Base-by-base conservation (phyloP, 148 eudicot species). In the Spergularia bocconei region DNA sequence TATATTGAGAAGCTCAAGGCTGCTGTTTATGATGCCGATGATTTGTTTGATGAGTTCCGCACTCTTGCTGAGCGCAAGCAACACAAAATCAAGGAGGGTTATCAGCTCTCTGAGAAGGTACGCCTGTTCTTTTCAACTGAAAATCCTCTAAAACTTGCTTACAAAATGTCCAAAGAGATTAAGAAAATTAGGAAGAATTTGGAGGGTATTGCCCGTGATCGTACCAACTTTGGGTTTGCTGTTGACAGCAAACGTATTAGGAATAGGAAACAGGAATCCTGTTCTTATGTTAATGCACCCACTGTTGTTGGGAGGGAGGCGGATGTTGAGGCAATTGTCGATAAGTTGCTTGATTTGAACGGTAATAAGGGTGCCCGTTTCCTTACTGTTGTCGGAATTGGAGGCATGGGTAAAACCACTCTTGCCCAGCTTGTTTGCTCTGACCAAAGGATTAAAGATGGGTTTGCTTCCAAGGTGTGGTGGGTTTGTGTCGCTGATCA, bases 391-490 rank as follows among this genome's bases (percentile, higher is more conserved):
- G 77, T 74, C 8, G 82, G 82, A 2, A 69, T 79, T 1, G 81
- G 83, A 29, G 83, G 83, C 0, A 29, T 75, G 11, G 83, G 83
- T 2, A 80, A 80, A 59, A 80, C 83, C 7, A 4, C 83, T 15
- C 79, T 80, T 13, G 76, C 79, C 0, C 77, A 71, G 12, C 75
- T 75, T 44, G 68, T 80, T 4, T 75, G 12, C 13, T n/a, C 64
- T 33, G 69, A 81, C 33, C 0, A 63, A 7, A 56, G 21, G 58
- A 51, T 77, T 15, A 0, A 20, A 16, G 4, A 15, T 0, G 64
- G 44, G 12, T 81, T 76, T 11, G 44, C 63, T 0, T 29, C n/a
- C 11, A 57, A 17, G 11, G 61, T 21, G 7, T 33, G 61, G 53
- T 81, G 83, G 83, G 80, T 54, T 3, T 81, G 77, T 69, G 70